Evolutionary conservation across 129 eudicot genomes (phyloP).

Genomic region (Pseudognaphalium luteoalbum): DNA sequence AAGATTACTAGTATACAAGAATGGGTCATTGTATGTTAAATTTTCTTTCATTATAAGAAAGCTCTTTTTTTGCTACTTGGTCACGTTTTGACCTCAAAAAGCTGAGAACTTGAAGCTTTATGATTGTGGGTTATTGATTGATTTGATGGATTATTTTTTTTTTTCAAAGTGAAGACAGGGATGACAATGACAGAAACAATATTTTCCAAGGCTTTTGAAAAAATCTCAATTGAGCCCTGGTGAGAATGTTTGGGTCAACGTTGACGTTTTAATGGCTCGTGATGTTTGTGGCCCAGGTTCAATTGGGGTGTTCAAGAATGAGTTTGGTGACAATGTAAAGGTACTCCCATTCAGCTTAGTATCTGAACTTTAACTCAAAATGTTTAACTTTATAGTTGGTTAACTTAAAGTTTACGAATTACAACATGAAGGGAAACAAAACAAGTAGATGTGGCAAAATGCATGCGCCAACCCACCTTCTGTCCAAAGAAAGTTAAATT

Average conservation of each 20-base stretch:
- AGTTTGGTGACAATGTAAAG: slow-evolving; percentile 87
- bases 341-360: slow-evolving; percentile 28
- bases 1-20: background rate
- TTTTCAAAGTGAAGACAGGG: slow-evolving; percentile 67
- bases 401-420: too few relatives aligned
- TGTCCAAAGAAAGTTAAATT: too few relatives aligned
- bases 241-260: slow-evolving; percentile 86
- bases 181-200: slow-evolving; percentile 96
- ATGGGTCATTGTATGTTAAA: background rate
- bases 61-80: too few relatives aligned
- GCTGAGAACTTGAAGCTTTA: background rate
- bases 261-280: slow-evolving; percentile 90
- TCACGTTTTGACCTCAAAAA: background rate
- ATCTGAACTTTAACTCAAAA: too few relatives aligned
- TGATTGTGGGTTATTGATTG: background rate
- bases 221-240: slow-evolving; percentile 70
- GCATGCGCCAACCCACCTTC: too few relatives aligned
- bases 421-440: too few relatives aligned
- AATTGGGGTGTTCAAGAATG: slow-evolving; percentile 75
- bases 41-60: background rate
- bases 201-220: slow-evolving; percentile 70
- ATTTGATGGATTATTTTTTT: background rate
- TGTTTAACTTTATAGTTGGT: too few relatives aligned
- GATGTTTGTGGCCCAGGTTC: slow-evolving; percentile 95
- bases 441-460: too few relatives aligned